A percentile compares a stretch with the other conserved stretches of the same genome.
These are phyloP conservation scores for Botryobasidium botryosum DNA, from an alignment of 768 basidiomycete genomes.

Conservation along the genomic window DNA sequence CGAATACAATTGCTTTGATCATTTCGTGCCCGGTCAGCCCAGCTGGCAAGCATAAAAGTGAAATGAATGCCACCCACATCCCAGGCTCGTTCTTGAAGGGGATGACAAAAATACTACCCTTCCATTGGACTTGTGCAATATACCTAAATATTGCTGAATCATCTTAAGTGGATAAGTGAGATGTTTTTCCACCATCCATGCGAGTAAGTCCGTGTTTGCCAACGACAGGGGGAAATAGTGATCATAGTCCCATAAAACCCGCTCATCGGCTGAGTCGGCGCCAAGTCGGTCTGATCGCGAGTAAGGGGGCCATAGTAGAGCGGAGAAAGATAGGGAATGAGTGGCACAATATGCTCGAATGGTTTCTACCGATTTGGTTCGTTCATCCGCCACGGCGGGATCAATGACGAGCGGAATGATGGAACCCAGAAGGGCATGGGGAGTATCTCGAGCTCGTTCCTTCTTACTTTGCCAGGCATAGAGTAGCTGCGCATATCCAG, in stretches of 20 bases:
- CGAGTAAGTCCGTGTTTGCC: too few relatives aligned
- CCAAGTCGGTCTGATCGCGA: not conserved
- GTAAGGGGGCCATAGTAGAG: conserved; percentile 5
- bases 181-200: too few relatives aligned
- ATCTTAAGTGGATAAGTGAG: too few relatives aligned
- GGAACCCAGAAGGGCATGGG: not conserved
- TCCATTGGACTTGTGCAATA: not conserved
- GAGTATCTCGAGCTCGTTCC: not conserved
- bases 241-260: too few relatives aligned
- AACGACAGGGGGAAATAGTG: too few relatives aligned
- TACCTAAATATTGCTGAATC: not conserved
- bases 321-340: conserved; percentile 3
- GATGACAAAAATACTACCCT: not conserved
- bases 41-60: not conserved
- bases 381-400: conserved; percentile 3
- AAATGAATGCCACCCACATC: too few relatives aligned
- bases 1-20: not conserved
- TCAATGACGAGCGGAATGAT: conserved; percentile 8
- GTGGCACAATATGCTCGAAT: conserved; percentile 7
- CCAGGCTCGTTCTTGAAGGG: too few relatives aligned
- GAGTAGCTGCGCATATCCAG: not conserved
- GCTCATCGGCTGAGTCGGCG: too few relatives aligned
- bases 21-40: conserved; percentile 2
- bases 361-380: conserved; percentile 2
- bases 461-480: not conserved